Conservation (phyloP, 176 grass and related monocot species). For the Eleusine indica region DNA sequence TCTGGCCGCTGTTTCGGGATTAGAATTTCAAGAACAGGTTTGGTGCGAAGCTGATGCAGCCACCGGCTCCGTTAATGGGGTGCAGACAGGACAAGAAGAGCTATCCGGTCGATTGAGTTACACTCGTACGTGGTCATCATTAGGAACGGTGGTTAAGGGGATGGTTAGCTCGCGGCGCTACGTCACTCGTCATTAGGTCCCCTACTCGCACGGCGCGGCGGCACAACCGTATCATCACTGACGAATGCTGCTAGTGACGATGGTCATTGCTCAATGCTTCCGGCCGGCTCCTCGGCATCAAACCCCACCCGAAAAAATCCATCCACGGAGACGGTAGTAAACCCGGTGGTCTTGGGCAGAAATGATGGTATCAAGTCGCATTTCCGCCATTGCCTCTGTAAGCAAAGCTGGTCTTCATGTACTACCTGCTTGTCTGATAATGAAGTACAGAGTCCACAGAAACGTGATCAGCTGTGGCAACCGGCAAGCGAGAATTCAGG, state of each 20-base stretch:
- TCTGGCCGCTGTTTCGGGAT: not conserved
- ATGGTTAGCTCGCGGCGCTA: constrained; percentile 22
- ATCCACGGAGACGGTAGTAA: not conserved
- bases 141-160: not conserved
- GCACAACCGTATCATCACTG: not conserved
- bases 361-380: not conserved
- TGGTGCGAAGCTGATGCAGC: not conserved
- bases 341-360: not conserved
- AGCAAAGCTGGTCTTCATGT: not conserved
- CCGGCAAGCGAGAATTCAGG: too few species aligned
- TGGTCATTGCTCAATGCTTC: not conserved
- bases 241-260: not conserved
- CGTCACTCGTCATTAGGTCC: not conserved
- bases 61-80: not conserved
- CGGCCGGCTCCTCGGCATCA: not conserved
- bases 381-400: not conserved
- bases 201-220: too few species aligned
- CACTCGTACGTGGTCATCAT: not conserved
- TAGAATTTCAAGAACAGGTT: not conserved
- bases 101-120: not conserved
- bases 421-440: not conserved
- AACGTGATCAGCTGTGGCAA: not conserved
- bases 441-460: not conserved
- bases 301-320: not conserved
- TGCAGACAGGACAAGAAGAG: not conserved